Percentiles rank a stretch among this genome's conserved stretches.
These are phyloP conservation scores for Mycena latifolia DNA, from an alignment of 768 basidiomycete species.

Conservation along the genomic window DNA sequence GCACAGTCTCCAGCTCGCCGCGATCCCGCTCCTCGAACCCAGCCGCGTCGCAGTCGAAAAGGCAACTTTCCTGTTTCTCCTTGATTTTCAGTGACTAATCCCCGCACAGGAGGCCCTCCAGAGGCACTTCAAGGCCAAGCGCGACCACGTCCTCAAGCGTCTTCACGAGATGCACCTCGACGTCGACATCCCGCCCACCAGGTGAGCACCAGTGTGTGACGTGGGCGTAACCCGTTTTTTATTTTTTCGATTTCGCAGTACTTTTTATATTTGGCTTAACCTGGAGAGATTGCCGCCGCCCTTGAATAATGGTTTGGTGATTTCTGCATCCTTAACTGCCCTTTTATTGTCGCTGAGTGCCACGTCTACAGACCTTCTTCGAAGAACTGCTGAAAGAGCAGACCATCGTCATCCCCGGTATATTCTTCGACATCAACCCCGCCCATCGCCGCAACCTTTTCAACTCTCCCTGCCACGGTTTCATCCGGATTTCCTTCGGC, in stretches of 20 bases:
- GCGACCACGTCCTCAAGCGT: slow-evolving; percentile 90
- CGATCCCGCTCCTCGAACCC: slow-evolving; percentile 85
- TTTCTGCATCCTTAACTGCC: slow-evolving; percentile 25
- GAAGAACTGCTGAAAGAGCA: slow-evolving; percentile 93
- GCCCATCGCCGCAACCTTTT: slow-evolving; percentile 90
- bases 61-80: slow-evolving; percentile 41
- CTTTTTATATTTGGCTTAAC: slow-evolving; percentile 97
- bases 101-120: slow-evolving; percentile 78
- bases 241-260: too few relatives aligned
- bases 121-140: slow-evolving; percentile 91
- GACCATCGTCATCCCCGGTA: slow-evolving; percentile 92
- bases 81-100: slow-evolving; percentile 4
- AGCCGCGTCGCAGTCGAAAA: slow-evolving; percentile 77
- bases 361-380: slow-evolving; percentile 82
- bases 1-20: slow-evolving; percentile 85
- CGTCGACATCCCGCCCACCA: slow-evolving; percentile 84
- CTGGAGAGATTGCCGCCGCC: slow-evolving; percentile 84
- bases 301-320: slow-evolving; percentile 87
- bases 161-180: slow-evolving; percentile 83
- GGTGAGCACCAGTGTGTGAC: too few relatives aligned
- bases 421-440: slow-evolving; percentile 90
- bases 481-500: slow-evolving; percentile 89
- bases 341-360: neutral
- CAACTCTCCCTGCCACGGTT: slow-evolving; percentile 91
- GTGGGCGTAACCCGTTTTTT: too few relatives aligned